These are phyloP conservation scores for Berberis vulgaris DNA, from an alignment of 164 flowering plant genomes.

Conservation along the genomic window DNA sequence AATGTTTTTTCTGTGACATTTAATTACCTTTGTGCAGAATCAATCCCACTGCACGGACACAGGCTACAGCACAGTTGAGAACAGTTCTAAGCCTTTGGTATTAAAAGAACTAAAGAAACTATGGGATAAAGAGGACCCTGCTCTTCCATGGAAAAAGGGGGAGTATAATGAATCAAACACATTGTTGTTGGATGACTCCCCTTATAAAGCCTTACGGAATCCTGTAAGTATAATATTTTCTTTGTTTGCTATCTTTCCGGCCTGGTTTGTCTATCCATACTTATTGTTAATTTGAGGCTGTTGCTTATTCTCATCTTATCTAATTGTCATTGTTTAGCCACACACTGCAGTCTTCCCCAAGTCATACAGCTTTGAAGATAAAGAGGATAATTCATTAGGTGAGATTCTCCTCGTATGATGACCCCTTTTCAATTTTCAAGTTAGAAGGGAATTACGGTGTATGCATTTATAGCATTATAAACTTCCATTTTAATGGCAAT, in stretches of 20 bases:
- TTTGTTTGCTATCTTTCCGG: slow-evolving; percentile 15
- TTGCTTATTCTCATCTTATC: background rate
- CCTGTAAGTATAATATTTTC: slow-evolving; percentile 48
- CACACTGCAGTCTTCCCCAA: slow-evolving; percentile 75
- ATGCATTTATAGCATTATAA: background rate
- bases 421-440: background rate
- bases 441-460: background rate
- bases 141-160: slow-evolving; percentile 69
- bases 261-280: too few relatives aligned
- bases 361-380: slow-evolving; percentile 37
- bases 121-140: slow-evolving; percentile 54
- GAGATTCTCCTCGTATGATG: slow-evolving; percentile 12
- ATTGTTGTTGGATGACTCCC: slow-evolving; percentile 49
- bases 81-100: slow-evolving; percentile 58
- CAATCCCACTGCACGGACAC: slow-evolving; percentile 57
- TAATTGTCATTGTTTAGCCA: slow-evolving; percentile 42
- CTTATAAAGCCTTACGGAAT: slow-evolving; percentile 69
- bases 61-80: slow-evolving; percentile 44
- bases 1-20: slow-evolving; percentile 8
- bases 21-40: slow-evolving; percentile 38
- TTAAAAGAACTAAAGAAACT: slow-evolving; percentile 65
- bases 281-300: background rate
- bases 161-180: slow-evolving; percentile 51
- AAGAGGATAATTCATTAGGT: slow-evolving; percentile 64
- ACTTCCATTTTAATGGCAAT: background rate